Evolutionary conservation across 495 filamentous ascomycete genomes (phyloP), one percentile per base, ranked within the genome.

Genomic region (Amniculicola lignicola): DNA sequence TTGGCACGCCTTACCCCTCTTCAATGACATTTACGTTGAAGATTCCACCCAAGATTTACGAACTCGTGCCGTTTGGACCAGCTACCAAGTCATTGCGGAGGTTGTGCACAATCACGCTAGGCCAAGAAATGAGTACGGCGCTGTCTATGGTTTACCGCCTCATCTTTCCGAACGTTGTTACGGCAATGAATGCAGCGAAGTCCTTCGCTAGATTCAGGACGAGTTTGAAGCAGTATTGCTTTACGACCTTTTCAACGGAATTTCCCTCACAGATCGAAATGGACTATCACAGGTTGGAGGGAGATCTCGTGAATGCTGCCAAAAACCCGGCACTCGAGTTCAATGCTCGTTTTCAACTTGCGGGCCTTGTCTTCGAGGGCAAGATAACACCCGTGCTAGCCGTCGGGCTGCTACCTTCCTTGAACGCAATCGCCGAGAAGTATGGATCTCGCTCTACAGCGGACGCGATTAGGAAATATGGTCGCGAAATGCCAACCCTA

Each of bases 21-120:
- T 38, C 31, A 3, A 25, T 38, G 5, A 46, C 51, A 12, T 39
- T 55, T 4, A 55, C 51, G 2, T 23, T 55, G 21, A 46, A 14
- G 14, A 18, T 27, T 5, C 42, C 51, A n/a, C 41, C 51, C 1
- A 45, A 47, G 40, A 47, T 55, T 21, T 47, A 37, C 28, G 18
- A 47, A n/a, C n/a, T 33, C n/a, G 29, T 33, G 7, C 29, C n/a
- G n/a, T 33, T n/a, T 33, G n/a, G 29, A n/a, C 29, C 29, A 33
- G n/a, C 29, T 33, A n/a, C n/a, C 29, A 33, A n/a, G 7, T n/a
- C 29, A 7, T n/a, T 33, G 7, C 29, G 7, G 7, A 33, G n/a
- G n/a, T 7, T 7, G 29, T 7, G 29, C 7, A n/a, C 7, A 7
- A 33, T 33, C 29, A n/a, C 29, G 29, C 29, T 33, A 7, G 29